These are phyloP conservation scores for Phytophthora hybrid DNA, from an alignment of 352 stramenopile genomes.

Conservation along the genomic window DNA sequence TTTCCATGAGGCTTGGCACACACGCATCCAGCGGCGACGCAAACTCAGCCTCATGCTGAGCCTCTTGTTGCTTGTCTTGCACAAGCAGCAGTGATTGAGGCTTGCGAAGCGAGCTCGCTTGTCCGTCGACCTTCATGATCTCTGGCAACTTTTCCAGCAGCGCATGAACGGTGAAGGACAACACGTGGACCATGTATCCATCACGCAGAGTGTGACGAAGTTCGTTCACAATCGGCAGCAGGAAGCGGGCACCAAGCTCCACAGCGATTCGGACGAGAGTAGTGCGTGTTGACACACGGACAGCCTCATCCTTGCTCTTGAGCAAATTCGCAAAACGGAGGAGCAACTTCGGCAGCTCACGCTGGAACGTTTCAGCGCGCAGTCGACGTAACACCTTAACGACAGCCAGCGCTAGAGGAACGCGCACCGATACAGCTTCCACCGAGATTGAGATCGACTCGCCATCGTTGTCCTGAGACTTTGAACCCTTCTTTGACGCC, in stretches of 20 bases:
- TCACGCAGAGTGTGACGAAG: conserved; percentile 85
- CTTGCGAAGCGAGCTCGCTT: conserved; percentile 37
- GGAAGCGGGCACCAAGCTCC: conserved; percentile 87
- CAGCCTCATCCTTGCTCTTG: conserved; percentile 93
- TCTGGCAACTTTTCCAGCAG: conserved; percentile 83
- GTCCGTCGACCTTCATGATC: conserved; percentile 56
- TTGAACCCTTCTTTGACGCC: conserved; percentile 76
- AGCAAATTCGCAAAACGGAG: conserved; percentile 90
- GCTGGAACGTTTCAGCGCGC: conserved; percentile 89
- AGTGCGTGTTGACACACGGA: conserved; percentile 91
- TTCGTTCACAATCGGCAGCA: conserved; percentile 88
- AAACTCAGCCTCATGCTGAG: conserved; percentile 40
- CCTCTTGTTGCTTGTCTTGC: conserved; percentile 37
- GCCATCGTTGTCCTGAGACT: conserved; percentile 56
- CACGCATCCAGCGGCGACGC: conserved; percentile 80
- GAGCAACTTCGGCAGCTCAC: conserved; percentile 95
- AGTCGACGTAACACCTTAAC: conserved; percentile 97
- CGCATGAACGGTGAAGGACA: conserved; percentile 87
- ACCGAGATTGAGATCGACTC: conserved; percentile 45
- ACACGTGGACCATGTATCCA: conserved; percentile 87
- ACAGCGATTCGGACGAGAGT: conserved; percentile 96
- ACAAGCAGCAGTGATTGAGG: conserved; percentile 31
- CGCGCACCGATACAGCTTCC: conserved; percentile 76
- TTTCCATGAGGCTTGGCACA: conserved; percentile 83
- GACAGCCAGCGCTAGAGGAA: conserved; percentile 95